These are phyloP conservation scores for Neopestalotiopsis sp. DNA, from an alignment of 2,329 filamentous ascomycete species.

Conservation along the genomic window DNA sequence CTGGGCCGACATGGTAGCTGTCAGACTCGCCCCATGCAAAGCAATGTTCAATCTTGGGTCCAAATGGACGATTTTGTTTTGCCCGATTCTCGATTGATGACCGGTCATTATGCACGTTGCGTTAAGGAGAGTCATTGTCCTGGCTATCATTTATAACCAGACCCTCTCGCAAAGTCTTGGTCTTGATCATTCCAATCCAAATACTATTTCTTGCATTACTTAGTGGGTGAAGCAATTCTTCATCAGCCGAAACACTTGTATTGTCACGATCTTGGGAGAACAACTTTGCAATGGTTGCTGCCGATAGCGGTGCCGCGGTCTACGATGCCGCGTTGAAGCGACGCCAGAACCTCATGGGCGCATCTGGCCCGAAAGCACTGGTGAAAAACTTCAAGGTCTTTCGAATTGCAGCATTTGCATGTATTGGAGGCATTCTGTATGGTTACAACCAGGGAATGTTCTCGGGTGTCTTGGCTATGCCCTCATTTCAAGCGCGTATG, in stretches of 20 bases:
- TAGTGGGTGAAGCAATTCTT: too few species aligned
- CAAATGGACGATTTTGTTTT: neutral
- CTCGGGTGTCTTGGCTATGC: slow-evolving; percentile 69
- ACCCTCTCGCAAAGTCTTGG: slow-evolving; percentile 16
- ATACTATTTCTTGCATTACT: neutral
- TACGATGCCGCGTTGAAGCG: slow-evolving; percentile 48
- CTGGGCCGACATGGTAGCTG: neutral
- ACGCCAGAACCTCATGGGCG: slow-evolving; percentile 47
- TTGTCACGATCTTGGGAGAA: too few species aligned
- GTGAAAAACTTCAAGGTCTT: slow-evolving; percentile 66
- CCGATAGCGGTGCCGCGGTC: slow-evolving; percentile 38
- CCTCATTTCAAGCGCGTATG: slow-evolving; percentile 55
- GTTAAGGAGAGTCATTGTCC: neutral
- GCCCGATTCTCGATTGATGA: neutral
- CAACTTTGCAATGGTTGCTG: slow-evolving; percentile 44
- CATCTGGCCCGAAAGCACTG: slow-evolving; percentile 48
- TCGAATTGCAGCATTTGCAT: slow-evolving; percentile 65
- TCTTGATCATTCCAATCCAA: neutral
- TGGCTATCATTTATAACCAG: neutral
- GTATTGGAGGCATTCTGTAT: slow-evolving; percentile 66
- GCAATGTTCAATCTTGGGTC: neutral
- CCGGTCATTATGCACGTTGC: neutral
- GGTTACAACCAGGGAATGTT: slow-evolving; percentile 82
- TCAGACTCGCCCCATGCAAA: neutral
- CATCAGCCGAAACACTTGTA: neutral